Conservation (phyloP, 139 green algal genomes). For the Chlorella ohadii region DNA sequence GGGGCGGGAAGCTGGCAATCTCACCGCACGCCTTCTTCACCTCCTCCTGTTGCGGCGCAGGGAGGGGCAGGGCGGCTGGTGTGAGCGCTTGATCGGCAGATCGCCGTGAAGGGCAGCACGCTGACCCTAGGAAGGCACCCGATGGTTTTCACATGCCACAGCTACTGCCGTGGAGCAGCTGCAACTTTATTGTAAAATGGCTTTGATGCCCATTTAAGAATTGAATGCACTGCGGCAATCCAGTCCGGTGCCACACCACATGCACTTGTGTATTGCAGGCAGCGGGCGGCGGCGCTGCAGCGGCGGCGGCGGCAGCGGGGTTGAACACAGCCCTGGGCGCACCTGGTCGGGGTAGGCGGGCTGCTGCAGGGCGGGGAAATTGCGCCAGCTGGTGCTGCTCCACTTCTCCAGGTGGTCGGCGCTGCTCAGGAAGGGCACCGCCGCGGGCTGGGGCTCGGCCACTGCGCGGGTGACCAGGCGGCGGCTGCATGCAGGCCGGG, state of each 20-base stretch:
- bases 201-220: too few species aligned
- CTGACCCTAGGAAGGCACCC: too few species aligned
- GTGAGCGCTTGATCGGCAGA: too few species aligned
- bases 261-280: background rate
- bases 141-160: too few species aligned
- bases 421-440: constrained; percentile 52
- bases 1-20: constrained; percentile 84
- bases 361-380: constrained; percentile 72
- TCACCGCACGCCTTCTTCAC: constrained; percentile 68
- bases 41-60: constrained; percentile 70
- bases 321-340: constrained; percentile 31
- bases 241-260: background rate
- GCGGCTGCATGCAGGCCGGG: background rate
- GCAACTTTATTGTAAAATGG: too few species aligned
- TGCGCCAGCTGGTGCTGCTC: constrained; percentile 64
- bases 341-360: constrained; percentile 75
- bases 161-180: too few species aligned
- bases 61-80: constrained; percentile 42
- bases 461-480: constrained; percentile 36
- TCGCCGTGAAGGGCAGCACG: too few species aligned
- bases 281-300: too few species aligned
- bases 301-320: constrained; percentile 51
- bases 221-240: too few species aligned
- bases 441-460: constrained; percentile 35
- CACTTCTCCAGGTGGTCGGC: constrained; percentile 59